Percentiles rank a stretch among this genome's conserved stretches.
These are phyloP conservation scores for Phaeosphaeriaceae sp. DNA, from an alignment of 2,329 filamentous ascomycete species.

Conservation along the genomic window DNA sequence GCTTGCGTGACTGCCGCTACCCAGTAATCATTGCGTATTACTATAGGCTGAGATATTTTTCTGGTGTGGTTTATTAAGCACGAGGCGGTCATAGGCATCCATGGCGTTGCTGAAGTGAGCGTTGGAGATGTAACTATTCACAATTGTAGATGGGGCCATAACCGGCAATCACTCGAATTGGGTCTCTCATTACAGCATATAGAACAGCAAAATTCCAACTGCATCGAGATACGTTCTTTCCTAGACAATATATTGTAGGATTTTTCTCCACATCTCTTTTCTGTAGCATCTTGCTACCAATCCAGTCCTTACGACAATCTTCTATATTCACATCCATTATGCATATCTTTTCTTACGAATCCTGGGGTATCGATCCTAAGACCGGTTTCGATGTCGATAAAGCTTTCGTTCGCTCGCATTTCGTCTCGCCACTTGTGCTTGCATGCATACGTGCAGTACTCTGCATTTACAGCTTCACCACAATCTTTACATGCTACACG, in stretches of 20 bases:
- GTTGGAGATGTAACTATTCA: not conserved
- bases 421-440: constrained; percentile 68
- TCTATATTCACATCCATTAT: constrained; percentile 7
- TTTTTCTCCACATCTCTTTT: not conserved
- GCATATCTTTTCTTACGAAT: constrained; percentile 23
- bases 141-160: not conserved
- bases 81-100: not conserved
- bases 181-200: not conserved
- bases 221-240: not conserved
- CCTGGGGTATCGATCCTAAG: constrained; percentile 24
- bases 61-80: not conserved
- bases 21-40: not conserved
- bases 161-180: too few relatives aligned
- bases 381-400: constrained; percentile 54
- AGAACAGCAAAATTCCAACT: not conserved
- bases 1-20: not conserved
- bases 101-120: not conserved
- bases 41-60: constrained; percentile 4
- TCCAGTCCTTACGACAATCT: not conserved
- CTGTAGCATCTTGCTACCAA: constrained; percentile 1
- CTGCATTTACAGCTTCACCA: constrained; percentile 69
- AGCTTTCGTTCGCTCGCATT: constrained; percentile 80
- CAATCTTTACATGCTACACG: constrained; percentile 70
- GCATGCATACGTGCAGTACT: constrained; percentile 60
- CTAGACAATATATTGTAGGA: not conserved